Evolutionary conservation across 2,329 filamentous ascomycete species (phyloP).

Genomic region (Chaetomium sp.): DNA sequence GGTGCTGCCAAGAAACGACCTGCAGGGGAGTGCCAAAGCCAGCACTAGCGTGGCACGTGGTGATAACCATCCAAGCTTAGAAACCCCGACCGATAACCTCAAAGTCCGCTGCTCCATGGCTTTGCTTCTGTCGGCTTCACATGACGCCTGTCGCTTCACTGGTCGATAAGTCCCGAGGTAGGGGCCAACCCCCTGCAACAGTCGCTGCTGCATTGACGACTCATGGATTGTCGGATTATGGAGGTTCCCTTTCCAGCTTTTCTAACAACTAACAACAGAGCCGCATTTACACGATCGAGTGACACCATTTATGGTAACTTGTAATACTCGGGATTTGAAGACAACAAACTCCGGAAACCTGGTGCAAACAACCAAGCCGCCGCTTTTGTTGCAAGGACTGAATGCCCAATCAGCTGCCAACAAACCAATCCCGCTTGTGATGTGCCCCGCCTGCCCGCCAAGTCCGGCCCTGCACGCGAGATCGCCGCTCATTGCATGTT

Average conservation of each 20-base stretch:
- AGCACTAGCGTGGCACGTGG: conserved; percentile 23
- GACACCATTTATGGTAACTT: not conserved
- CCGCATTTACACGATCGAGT: not conserved
- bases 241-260: not conserved
- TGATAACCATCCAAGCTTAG: not conserved
- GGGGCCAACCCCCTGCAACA: not conserved
- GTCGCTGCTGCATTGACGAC: not conserved
- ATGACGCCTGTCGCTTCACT: not conserved
- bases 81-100: not conserved
- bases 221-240: not conserved
- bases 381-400: not conserved
- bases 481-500: not conserved
- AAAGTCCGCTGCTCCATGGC: not conserved
- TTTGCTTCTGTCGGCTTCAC: not conserved
- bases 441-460: not conserved
- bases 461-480: not conserved
- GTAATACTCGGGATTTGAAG: too few relatives aligned
- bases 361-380: not conserved
- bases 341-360: not conserved
- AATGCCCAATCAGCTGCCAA: not conserved
- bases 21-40: not conserved
- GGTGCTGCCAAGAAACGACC: not conserved
- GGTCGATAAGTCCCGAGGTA: not conserved
- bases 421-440: not conserved
- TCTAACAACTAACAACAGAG: not conserved